Base-by-base conservation (phyloP, 257 asterid species). In the Euphrasia confusa region DNA sequence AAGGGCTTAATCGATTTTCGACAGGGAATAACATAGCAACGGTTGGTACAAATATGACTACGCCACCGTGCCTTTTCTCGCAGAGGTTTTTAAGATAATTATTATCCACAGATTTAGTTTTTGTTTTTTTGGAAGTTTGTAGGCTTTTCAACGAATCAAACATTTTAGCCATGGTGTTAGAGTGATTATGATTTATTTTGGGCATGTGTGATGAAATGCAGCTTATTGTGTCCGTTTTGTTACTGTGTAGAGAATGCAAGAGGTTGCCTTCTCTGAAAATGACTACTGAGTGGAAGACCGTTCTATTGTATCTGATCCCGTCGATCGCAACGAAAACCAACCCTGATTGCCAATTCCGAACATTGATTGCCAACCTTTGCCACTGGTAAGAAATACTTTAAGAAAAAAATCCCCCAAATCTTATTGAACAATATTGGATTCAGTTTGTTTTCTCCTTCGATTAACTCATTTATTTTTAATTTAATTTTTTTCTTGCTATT, bases 51-150 rank as follows among this genome's bases (percentile, higher is more conserved):
- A 72, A 44, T 92, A 89, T 79, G 96, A 92, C 70, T 92, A 92
- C 52, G 93, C 99, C 14, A 93, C 97, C 48, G 97, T 93, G 67
- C 97, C 99, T 68, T 92, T 93, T 72, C 99, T 89, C 61, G 99
- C 99, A 78, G 99, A 93, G 73, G 82, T 84, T 71, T 92, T 81
- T 55, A 93, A 93, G 99, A 97, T 93, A 71, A 9, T 52, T 48
- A n/a, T n/a, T 54, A 35, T 44, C 67, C 56, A 15, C 24, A 28
- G 28, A 58, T 50, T 14, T 50, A 7, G 1, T 11, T 6, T 47
- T 11, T 47, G n/a, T 47, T 11, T 47, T 45, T 45, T 1, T 1
- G 13, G 53, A 39, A 40, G 14, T 45, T 45, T 13, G 12, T 13
- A 42, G 18, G 28, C 28, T 50, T 50, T 50, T 15, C 27, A 5